Evolutionary conservation across 495 filamentous ascomycete species (phyloP), one percentile per base, ranked within the genome.

Genomic region (Rusavskia elegans): DNA sequence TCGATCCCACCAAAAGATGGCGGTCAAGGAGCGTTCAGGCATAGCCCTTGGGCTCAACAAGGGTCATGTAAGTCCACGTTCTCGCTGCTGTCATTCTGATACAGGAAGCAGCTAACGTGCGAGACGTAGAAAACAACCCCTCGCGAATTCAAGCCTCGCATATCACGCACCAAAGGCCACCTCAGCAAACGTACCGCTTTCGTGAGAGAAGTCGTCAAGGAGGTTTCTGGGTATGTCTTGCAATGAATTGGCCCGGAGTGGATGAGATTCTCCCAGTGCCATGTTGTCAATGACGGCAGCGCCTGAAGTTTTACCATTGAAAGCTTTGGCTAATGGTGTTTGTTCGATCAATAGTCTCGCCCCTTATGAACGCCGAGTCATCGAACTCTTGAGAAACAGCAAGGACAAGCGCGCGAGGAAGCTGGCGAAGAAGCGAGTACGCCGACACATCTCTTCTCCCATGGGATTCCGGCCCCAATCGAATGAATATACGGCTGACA

Each of bases 371-470:
- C 88, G 89, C 68, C 89, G 92, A 63, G 85, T 98, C 66, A 93
- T 97, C 69, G 92, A 98, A 81, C 78, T 98, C 59, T 82, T 98
- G 69, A 87, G 92, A 61, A 98, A 97, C 80, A 81, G 83, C 77
- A 95, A 95, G 76, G 92, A 98, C 73, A 98, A 98, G 85, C 87
- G 92, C 73, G 92, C 92, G 57, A 78, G 92, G 59, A 97, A 97
- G 82, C 84, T 95, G 65, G 92, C 92, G 59, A 98, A 98, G 90
- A 96, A 94, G 84, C 79, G 92, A 73, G 86, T 87, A 79, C 57
- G 76, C 80, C 46, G 54, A 20, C 39, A 19, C 8, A 19, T 42
- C n/a, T 10, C 51, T 36, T 42, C n/a, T 10, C 51, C 32, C 38
- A 21, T 32, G 13, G 17, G 10, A 46, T 46, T 5, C 2, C 7